Base-by-base conservation (phyloP, 352 stramenopile genomes). In the Phytophthora sojae region DNA sequence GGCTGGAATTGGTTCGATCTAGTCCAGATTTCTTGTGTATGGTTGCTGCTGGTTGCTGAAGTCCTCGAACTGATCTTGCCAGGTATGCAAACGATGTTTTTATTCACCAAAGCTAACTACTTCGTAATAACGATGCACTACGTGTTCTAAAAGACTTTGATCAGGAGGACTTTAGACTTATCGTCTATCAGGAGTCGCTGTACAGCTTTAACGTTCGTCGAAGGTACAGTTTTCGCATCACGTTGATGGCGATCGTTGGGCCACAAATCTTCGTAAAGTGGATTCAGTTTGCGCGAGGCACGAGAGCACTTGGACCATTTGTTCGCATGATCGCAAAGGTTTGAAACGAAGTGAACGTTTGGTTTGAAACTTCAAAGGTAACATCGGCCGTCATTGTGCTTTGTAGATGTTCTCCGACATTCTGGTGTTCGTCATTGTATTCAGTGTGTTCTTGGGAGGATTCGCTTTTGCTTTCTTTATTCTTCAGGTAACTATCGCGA, bases 281-380 rank as follows among this genome's bases (percentile, higher is more conserved):
- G 85, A 91, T 95, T 59, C 86, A 90, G 57, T 94, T 94, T 67
- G 85, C 85, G 8, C 81, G 88, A 53, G 86, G 86, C 23, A 94
- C 87, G 30, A 67, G 79, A 49, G 77, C 73, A 6, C 73, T 95
- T 9, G 88, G 88, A 0, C 88, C 86, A 4, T 95, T 95, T 68
- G 88, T 94, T 55, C 88, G 86, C 12, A 95, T 95, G 88, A 93
- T 95, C 56, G 91, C 88, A 62, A 93, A 94, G 80, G 88, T 93
- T 50, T 17, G 45, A 19, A 44, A 39, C 17, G 42, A 11, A 49
- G 12, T 57, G 29, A 17, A 6, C 45, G 56, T 37, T 7, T 37
- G 3, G 8, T 44, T 12, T 29, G 19, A 61, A 1, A 61, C 42
- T 9, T 19, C 2, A 12, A 17, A 21, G 58, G 21, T 67, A 6